These are phyloP conservation scores for Cotoneaster glaucophyllus DNA, from an alignment of 306 rosid genomes.

Conservation along the genomic window DNA sequence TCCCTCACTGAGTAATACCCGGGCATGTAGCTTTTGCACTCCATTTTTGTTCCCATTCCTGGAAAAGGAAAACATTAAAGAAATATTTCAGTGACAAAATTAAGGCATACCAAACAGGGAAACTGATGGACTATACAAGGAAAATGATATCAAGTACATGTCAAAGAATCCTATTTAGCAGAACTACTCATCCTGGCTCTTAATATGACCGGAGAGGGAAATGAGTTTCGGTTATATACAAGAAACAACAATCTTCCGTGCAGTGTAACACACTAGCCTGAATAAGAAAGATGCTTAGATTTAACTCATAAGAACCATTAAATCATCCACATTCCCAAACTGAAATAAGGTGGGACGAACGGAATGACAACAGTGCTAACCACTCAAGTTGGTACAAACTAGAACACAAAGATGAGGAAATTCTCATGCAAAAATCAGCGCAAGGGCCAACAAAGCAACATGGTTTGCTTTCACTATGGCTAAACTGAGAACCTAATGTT, in stretches of 20 bases:
- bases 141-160: neutral
- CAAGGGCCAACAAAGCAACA: neutral
- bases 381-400: neutral
- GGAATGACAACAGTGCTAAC: neutral
- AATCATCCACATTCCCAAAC: no score
- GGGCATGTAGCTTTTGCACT: conserved; percentile 53
- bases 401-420: neutral
- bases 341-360: neutral
- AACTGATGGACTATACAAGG: neutral
- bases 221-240: neutral
- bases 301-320: neutral
- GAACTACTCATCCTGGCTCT: neutral
- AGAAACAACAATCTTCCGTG: neutral
- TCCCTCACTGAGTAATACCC: conserved; percentile 86
- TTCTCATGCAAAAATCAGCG: neutral
- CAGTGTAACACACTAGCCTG: neutral
- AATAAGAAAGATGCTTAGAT: neutral
- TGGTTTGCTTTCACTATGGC: neutral
- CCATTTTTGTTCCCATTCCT: conserved; percentile 99
- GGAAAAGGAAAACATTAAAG: conserved; percentile 21
- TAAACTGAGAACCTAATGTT: neutral
- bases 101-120: neutral
- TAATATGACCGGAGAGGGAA: neutral
- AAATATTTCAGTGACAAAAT: conserved; percentile 5
- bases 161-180: neutral